phyloP scores from a whole-genome alignment of 306 rosid genomes.

The Hippophae tibetana region DNA sequence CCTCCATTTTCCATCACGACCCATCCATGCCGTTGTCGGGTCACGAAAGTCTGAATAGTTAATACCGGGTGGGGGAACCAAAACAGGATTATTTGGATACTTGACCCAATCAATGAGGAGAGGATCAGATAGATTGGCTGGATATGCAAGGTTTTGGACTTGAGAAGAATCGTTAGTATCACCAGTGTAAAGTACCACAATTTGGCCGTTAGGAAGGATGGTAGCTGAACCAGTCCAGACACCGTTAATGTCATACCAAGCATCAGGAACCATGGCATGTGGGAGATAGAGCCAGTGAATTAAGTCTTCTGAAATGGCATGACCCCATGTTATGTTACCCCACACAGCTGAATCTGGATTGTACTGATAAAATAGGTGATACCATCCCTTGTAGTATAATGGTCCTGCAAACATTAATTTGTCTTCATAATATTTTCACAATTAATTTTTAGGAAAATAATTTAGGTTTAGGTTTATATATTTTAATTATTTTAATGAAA shows the following conservation, averaged over 20 bases:
- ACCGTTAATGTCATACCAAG: slow-evolving; percentile 49
- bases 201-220: slow-evolving; percentile 51
- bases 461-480: no score
- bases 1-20: slow-evolving; percentile 57
- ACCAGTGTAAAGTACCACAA: slow-evolving; percentile 63
- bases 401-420: slow-evolving; percentile 40
- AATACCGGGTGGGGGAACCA: slow-evolving; percentile 50
- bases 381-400: slow-evolving; percentile 60
- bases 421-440: neutral
- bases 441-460: no score
- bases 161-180: slow-evolving; percentile 39
- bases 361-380: slow-evolving; percentile 84
- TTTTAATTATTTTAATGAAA: no score
- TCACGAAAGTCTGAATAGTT: slow-evolving; percentile 48
- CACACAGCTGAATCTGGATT: slow-evolving; percentile 72
- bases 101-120: slow-evolving; percentile 72
- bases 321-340: slow-evolving; percentile 93
- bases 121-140: slow-evolving; percentile 71
- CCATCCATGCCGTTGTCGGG: slow-evolving; percentile 68
- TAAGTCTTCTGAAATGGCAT: slow-evolving; percentile 62
- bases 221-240: slow-evolving; percentile 91
- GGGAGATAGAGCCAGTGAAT: slow-evolving; percentile 86
- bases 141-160: slow-evolving; percentile 67
- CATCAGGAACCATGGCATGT: slow-evolving; percentile 49
- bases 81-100: slow-evolving; percentile 46